Evolutionary conservation across 257 asterid species (phyloP).

Genomic region (Forsythia suspensa): DNA sequence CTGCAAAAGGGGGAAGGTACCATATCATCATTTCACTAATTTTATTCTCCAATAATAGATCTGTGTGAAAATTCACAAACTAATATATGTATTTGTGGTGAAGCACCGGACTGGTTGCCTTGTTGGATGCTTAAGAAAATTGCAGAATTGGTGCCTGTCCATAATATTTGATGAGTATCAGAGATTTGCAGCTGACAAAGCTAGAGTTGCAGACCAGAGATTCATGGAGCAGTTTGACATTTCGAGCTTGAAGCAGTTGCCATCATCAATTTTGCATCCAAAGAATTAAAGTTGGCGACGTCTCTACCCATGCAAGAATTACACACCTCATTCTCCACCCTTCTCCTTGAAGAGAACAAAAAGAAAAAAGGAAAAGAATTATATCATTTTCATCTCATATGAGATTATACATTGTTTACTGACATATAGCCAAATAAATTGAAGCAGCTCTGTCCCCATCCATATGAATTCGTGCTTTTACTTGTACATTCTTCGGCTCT

Average conservation of each 20-base stretch:
- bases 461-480: not conserved
- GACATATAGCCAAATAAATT: not conserved
- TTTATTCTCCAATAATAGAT: not conserved
- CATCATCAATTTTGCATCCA: slow-evolving; percentile 22
- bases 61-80: not conserved
- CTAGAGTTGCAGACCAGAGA: slow-evolving; percentile 74
- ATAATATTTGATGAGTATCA: slow-evolving; percentile 78
- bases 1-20: slow-evolving; percentile 94
- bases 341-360: not conserved
- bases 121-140: slow-evolving; percentile 83
- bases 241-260: slow-evolving; percentile 41
- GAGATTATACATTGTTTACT: not conserved
- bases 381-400: not conserved
- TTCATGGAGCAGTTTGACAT: slow-evolving; percentile 71
- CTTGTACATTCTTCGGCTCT: not conserved
- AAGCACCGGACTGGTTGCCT: slow-evolving; percentile 94
- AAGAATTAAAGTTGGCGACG: slow-evolving; percentile 17
- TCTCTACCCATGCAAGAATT: not conserved
- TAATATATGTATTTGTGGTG: not conserved
- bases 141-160: slow-evolving; percentile 79
- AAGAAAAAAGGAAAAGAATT: not conserved
- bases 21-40: not conserved
- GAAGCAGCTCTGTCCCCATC: not conserved
- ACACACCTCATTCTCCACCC: not conserved
- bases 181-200: slow-evolving; percentile 81